Evolutionary conservation across 495 filamentous ascomycete species (phyloP).

Genomic region (Cryomyces antarcticus): DNA sequence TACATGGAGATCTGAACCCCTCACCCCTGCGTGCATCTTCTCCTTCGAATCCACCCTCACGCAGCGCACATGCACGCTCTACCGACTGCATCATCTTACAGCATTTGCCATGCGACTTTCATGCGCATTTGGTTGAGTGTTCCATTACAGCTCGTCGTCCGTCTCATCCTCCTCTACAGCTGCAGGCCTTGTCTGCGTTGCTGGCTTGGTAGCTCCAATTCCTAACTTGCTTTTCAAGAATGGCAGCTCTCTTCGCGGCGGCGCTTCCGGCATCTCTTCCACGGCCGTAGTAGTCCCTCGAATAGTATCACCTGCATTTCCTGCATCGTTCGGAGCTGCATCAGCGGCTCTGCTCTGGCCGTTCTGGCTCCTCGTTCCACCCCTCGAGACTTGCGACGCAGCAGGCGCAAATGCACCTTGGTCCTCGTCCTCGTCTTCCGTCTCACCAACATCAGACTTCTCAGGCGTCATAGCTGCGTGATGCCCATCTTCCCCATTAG

Average conservation of each 20-base stretch:
- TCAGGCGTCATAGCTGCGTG: conserved; percentile 5
- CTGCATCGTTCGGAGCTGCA: not conserved
- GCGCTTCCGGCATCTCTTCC: not conserved
- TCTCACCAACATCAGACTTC: conserved; percentile 6
- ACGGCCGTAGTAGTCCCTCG: not conserved
- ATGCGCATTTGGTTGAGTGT: too few relatives aligned
- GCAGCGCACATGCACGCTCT: too few relatives aligned
- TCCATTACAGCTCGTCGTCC: conserved; percentile 10
- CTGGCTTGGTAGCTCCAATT: conserved; percentile 2
- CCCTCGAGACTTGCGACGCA: not conserved
- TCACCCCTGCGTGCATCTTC: too few relatives aligned
- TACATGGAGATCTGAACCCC: too few relatives aligned
- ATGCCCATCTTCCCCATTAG: not conserved
- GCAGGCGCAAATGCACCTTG: not conserved
- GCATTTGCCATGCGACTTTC: too few relatives aligned
- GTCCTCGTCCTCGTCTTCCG: conserved; percentile 12
- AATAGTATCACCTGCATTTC: not conserved
- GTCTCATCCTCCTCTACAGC: conserved; percentile 9
- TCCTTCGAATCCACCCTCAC: too few relatives aligned
- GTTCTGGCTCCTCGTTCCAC: not conserved
- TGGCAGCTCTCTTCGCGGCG: conserved; percentile 7
- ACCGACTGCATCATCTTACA: too few relatives aligned
- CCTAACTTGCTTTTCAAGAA: conserved; percentile 4
- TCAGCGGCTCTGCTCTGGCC: not conserved
- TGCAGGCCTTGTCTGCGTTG: not conserved